phyloP scores from a whole-genome alignment of 2,329 filamentous ascomycete genomes.

The Scopulariopsis brevicaulis region DNA sequence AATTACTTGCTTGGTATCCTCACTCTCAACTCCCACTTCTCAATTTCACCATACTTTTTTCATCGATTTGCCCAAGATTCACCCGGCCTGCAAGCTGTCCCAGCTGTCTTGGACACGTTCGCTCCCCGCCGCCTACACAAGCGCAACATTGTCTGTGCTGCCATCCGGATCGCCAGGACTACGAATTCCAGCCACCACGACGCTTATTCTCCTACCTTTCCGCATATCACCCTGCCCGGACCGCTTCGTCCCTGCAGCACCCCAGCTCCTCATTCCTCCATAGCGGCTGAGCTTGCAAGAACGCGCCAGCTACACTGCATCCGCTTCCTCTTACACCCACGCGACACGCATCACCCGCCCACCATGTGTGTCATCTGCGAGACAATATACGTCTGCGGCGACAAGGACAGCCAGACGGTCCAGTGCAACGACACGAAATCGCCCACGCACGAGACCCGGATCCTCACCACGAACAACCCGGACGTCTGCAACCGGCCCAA shows the following conservation, averaged over 20 bases:
- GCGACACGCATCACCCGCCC: background rate
- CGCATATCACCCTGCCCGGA: background rate
- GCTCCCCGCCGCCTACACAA: background rate
- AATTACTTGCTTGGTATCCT: background rate
- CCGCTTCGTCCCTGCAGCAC: background rate
- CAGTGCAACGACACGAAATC: background rate
- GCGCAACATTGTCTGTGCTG: background rate
- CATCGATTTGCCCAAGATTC: background rate
- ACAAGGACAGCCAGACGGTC: background rate
- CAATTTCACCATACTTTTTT: background rate
- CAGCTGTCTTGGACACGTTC: background rate
- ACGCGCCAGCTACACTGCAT: background rate
- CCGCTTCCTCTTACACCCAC: background rate
- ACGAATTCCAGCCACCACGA: background rate
- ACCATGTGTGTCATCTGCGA: constrained; percentile 2
- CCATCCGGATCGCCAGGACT: background rate
- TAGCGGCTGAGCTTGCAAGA: background rate
- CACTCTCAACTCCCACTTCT: background rate
- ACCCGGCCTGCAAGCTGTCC: background rate
- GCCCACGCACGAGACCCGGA: background rate
- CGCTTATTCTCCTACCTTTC: background rate
- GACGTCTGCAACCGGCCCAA: constrained; percentile 3
- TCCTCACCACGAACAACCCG: background rate
- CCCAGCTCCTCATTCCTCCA: background rate
- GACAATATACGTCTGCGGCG: constrained; percentile 1